Conservation (phyloP, 2,329 filamentous ascomycete genomes). For the Xylariaceae sp. region DNA sequence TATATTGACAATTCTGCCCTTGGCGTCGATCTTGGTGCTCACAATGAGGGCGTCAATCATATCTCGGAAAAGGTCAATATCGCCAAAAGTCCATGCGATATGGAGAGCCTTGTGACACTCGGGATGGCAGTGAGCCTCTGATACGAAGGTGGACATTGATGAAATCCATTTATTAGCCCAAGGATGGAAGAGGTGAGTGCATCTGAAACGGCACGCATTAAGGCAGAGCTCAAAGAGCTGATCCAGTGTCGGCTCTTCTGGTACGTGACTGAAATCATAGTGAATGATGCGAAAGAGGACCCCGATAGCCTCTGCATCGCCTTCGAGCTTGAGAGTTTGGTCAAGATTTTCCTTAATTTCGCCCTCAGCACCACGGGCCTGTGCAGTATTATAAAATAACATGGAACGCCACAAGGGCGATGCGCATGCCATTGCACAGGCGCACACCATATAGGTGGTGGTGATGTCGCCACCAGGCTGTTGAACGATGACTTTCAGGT, state of each 20-base stretch:
- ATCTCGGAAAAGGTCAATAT: constrained; percentile 29
- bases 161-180: constrained; percentile 33
- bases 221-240: constrained; percentile 32
- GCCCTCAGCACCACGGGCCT: not conserved
- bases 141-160: constrained; percentile 12
- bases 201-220: constrained; percentile 29
- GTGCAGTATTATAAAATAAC: constrained; percentile 17
- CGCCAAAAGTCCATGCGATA: constrained; percentile 36
- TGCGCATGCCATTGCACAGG: constrained; percentile 25
- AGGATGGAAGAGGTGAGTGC: constrained; percentile 33
- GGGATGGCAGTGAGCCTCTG: constrained; percentile 7
- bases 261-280: constrained; percentile 32
- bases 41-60: constrained; percentile 33
- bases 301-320: constrained; percentile 27
- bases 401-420: constrained; percentile 32
- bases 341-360: not conserved
- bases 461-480: not conserved
- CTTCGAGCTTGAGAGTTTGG: constrained; percentile 23
- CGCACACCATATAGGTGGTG: constrained; percentile 27
- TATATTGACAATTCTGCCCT: constrained; percentile 32
- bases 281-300: constrained; percentile 35
- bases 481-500: constrained; percentile 15
- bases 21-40: constrained; percentile 25
- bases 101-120: constrained; percentile 31
- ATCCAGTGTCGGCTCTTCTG: constrained; percentile 20